These are phyloP conservation scores for Aspergillus leporis DNA, from an alignment of 495 filamentous ascomycete species.

Conservation along the genomic window DNA sequence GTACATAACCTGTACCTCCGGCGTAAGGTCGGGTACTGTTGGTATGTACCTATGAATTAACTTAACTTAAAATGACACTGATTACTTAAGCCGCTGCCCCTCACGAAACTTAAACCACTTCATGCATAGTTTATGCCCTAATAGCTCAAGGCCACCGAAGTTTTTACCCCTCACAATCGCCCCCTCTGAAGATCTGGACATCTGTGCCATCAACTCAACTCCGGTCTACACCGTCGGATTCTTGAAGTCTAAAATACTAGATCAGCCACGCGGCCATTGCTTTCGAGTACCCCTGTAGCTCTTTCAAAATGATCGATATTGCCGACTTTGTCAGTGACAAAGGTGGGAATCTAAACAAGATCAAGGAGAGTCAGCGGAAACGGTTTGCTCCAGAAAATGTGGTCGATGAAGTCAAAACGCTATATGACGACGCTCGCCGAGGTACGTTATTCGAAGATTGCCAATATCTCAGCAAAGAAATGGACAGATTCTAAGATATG, in stretches of 20 bases:
- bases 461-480: neutral
- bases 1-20: too few relatives aligned
- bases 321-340: slow-evolving; percentile 80
- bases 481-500: slow-evolving; percentile 7
- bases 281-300: neutral
- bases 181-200: neutral
- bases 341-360: slow-evolving; percentile 83
- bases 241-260: neutral
- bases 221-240: neutral
- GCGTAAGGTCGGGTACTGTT: too few relatives aligned
- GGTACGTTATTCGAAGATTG: slow-evolving; percentile 47
- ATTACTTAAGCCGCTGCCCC: slow-evolving; percentile 3
- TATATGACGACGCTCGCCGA: slow-evolving; percentile 83
- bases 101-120: neutral
- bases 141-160: slow-evolving; percentile 1
- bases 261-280: neutral
- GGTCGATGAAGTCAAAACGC: slow-evolving; percentile 85
- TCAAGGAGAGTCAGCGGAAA: slow-evolving; percentile 83
- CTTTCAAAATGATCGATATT: slow-evolving; percentile 68
- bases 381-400: slow-evolving; percentile 75
- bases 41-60: too few relatives aligned
- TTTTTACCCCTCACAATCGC: slow-evolving; percentile 8
- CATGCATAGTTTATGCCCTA: slow-evolving; percentile 10
- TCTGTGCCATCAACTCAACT: neutral
- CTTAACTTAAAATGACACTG: too few relatives aligned